A percentile compares a stretch with the other conserved stretches of the same genome.
Evolutionary conservation across 768 basidiomycete genomes (phyloP).

Genomic region (Lentinula detonsa): DNA sequence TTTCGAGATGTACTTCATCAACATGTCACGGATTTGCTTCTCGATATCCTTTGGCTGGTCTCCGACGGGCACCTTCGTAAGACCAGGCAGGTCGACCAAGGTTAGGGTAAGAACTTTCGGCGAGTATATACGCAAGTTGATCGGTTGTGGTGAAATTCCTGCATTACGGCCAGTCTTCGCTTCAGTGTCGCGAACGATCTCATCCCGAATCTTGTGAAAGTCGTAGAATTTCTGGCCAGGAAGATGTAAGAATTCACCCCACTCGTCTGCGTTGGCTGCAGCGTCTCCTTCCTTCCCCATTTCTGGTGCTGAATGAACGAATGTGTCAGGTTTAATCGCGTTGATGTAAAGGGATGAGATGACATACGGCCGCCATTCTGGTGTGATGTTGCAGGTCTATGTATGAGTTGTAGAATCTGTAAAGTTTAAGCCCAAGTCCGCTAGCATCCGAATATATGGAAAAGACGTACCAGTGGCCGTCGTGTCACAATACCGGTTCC

Average conservation of each 20-base stretch:
- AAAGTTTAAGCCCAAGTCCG: conserved; percentile 5
- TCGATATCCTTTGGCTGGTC: conserved; percentile 98
- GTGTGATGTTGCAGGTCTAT: conserved; percentile 55
- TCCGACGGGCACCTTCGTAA: conserved; percentile 93
- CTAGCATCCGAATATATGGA: neutral
- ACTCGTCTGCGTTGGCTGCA: conserved; percentile 87
- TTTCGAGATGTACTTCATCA: conserved; percentile 91
- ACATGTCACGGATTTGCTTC: conserved; percentile 95
- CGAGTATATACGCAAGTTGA: conserved; percentile 96
- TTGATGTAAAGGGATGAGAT: neutral
- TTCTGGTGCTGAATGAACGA: neutral
- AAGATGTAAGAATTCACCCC: conserved; percentile 98
- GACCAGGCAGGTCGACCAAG: conserved; percentile 93
- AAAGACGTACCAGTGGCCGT: conserved; percentile 74
- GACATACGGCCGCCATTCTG: conserved; percentile 33
- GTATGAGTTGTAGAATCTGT: conserved; percentile 91
- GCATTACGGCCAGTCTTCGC: conserved; percentile 98
- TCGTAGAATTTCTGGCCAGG: conserved; percentile 98
- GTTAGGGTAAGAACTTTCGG: conserved; percentile 97
- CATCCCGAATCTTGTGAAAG: conserved; percentile 93
- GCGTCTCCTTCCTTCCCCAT: conserved; percentile 47
- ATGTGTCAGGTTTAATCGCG: conserved; percentile 2
- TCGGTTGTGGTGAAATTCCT: conserved; percentile 94
- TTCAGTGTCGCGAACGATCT: conserved; percentile 96
- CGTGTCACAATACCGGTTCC: conserved; percentile 98